phyloP scores from a whole-genome alignment of 2,329 filamentous ascomycete genomes.

The Endothia cerciana region DNA sequence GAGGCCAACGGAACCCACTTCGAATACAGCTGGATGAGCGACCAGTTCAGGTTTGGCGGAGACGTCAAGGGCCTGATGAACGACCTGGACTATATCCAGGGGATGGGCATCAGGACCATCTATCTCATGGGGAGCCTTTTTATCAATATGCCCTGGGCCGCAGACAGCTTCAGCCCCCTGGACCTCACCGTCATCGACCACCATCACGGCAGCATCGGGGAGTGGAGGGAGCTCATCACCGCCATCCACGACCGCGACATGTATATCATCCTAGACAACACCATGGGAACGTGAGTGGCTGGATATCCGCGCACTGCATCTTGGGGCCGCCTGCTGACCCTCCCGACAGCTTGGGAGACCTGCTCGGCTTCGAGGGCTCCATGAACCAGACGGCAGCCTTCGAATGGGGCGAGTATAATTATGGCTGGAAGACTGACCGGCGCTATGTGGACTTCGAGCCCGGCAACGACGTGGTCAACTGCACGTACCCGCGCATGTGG shows the following conservation, averaged over 20 bases:
- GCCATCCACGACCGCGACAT: slow-evolving; percentile 65
- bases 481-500: slow-evolving; percentile 65
- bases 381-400: slow-evolving; percentile 63
- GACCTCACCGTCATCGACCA: slow-evolving; percentile 66
- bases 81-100: slow-evolving; percentile 63
- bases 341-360: slow-evolving; percentile 52
- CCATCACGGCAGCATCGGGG: slow-evolving; percentile 62
- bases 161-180: slow-evolving; percentile 58
- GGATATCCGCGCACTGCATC: slow-evolving; percentile 64
- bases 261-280: slow-evolving; percentile 70
- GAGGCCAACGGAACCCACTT: slow-evolving; percentile 62
- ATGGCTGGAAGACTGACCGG: slow-evolving; percentile 57
- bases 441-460: slow-evolving; percentile 62
- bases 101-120: slow-evolving; percentile 63
- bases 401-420: slow-evolving; percentile 57
- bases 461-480: slow-evolving; percentile 57
- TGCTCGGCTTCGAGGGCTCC: slow-evolving; percentile 65
- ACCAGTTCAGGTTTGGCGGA: slow-evolving; percentile 65
- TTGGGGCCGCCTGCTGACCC: slow-evolving; percentile 50
- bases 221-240: slow-evolving; percentile 59
- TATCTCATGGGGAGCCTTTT: slow-evolving; percentile 64
- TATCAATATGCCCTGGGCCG: slow-evolving; percentile 65
- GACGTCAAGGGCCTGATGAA: slow-evolving; percentile 59
- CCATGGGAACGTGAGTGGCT: slow-evolving; percentile 63
- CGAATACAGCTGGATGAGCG: slow-evolving; percentile 61